Base-by-base conservation (phyloP, 805 yeast species). In the Blastobotrys americana region DNA sequence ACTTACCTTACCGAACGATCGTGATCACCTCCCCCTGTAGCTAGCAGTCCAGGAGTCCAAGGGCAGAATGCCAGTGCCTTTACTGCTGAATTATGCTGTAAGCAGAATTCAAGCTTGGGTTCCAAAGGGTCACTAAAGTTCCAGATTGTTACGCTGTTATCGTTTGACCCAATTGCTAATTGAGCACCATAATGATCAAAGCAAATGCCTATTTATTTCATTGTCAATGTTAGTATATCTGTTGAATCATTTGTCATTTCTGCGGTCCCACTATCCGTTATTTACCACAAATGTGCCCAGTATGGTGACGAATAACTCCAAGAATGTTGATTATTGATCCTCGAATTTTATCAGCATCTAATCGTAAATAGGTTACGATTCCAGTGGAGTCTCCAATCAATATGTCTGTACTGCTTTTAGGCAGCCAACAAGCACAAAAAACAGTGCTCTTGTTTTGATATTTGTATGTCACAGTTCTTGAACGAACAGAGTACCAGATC, bases 61-160 rank as follows among this genome's bases (percentile, higher is more conserved):
- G 97, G 97, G 58, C 96, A 89, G 55, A 77, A 89, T 3, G 90
- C 83, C 37, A 89, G 68, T 0, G 96, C 97, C 55, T 88, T 88
- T 0, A 89, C 89, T 0, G 97, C 97, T 1, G 96, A 95, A 2
- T 69, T 66, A 56, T 89, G 97, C 1, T 72, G 76, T 42, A 88
- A 66, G 6, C 63, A 58, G 56, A 71, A 77, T 48, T 66, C 62
- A 39, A 75, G 54, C 18, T 44, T 55, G 6, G 90, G 83, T 0
- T 57, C 44, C 3, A 49, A 36, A 3, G 64, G 46, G 43, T 69
- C 58, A 2, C 65, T 42, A 17, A 84, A 71, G 52, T 83, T 78
- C 95, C 95, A 88, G 2, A 89, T 67, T 0, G 84, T 72, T 47
- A 90, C 84, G 15, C 77, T 67, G 55, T 88, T 86, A 57, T 88